Evolutionary conservation across 2,329 filamentous ascomycete genomes (phyloP), one percentile per base, ranked within the genome.

Genomic region (Fusarium succisae): DNA sequence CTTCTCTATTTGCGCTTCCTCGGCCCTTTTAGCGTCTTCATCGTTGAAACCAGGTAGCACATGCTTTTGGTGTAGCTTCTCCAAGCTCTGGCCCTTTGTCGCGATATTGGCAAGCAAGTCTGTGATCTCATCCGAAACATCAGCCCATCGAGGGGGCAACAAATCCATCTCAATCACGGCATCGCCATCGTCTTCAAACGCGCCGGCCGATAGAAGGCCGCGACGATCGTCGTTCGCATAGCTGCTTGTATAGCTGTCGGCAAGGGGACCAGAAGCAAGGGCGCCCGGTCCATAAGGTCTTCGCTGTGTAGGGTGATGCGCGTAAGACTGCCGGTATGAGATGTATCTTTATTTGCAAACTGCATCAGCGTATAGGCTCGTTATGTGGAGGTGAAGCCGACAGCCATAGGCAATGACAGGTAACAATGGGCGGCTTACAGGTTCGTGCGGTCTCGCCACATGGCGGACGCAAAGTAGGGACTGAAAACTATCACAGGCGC

Each of bases 391-490:
- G 50, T n/a, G 26, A 64, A 48, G 28, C 56, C 10, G 62, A 41
- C 39, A 38, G 18, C 26, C 20, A 61, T 53, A 24, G 59, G 48
- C 44, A 73, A 62, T 59, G 45, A 69, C 45, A 48, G 38, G 41
- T 61, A 56, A 57, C 60, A 70, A 55, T 69, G 43, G 61, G 58
- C 24, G 45, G 55, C 61, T 43, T 91, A 98, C 95, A 99, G 93
- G 83, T 98, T 99, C 78, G 96, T 99, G 85, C 96, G 93, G 89
- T 99, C 96, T 87, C 96, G 94, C 95, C 95, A 99, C 94, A 98
- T 97, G 86, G 89, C 92, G 91, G 88, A 88, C 87, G 86, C 85
- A 79, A 65, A 66, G 68, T 70, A 58, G 60, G 69, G 72, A 74
- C 73, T 70, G 70, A 71, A 71, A 63, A 72, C 73, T 75, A 76